Evolutionary conservation across 352 stramenopile species (phyloP), one percentile per base, ranked within the genome.

Genomic region (Globisporangium uncinulatum): DNA sequence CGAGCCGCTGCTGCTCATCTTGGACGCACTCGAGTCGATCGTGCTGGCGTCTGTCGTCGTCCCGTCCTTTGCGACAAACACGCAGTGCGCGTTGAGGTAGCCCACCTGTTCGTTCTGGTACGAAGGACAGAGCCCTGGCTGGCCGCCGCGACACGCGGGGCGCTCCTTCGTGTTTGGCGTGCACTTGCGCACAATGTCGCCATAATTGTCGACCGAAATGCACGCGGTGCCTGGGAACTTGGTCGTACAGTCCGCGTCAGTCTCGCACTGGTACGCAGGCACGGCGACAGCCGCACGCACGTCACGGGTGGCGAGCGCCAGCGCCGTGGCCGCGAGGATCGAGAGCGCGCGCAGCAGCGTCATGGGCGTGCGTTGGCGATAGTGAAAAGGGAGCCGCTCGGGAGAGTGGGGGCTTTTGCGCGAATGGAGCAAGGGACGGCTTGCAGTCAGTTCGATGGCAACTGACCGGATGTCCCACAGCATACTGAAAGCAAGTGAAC

Each of bases 41-140:
- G 34, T 39, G 34, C 34, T 39, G 34, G 34, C 34, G 10, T 39
- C 34, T 1, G 56, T 68, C 6, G 20, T 15, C 0, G 46, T 37
- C 15, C 21, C 17, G 51, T 88, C 71, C 66, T 89, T 79, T 14
- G 81, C 74, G 29, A 89, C 79, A 31, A 94, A 89, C 3, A 94
- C 70, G 52, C 84, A 94, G 64, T 94, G 84, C 20, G 83, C 74
- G 56, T 94, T 92, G 14, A 94, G 48, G 67, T 88, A 92, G 39
- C 79, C 71, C 36, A 79, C 64, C 51, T 90, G 79, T 11, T 70
- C 59, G 49, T 70, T 83, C 65, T 94, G 84, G 65, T 82, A 94
- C 11, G 83, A 91, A 44, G 84, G 84, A 49, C 84, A 94, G 5
- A 94, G 61, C 9, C 84, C 84, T 2, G 82, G 77, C 55, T 83